These are phyloP conservation scores for Aureococcus anophagefferens DNA, from an alignment of 108 stramenopile species.

Conservation along the genomic window DNA sequence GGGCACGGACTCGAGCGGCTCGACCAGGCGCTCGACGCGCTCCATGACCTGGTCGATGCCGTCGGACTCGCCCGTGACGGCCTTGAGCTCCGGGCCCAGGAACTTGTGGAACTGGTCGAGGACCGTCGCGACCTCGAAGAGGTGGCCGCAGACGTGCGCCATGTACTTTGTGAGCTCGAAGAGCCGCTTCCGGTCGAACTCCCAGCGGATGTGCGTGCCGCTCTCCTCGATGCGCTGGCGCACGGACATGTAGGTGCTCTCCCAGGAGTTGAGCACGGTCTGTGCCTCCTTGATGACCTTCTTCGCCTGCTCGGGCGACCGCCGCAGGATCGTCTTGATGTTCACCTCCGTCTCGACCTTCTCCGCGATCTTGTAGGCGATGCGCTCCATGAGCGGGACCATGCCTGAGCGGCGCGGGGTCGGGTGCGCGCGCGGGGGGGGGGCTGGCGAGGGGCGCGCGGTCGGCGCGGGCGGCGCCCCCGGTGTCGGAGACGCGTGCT, in stretches of 20 bases:
- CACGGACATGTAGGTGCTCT: constrained; percentile 43
- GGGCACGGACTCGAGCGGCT: constrained; percentile 21
- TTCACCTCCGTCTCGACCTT: constrained; percentile 36
- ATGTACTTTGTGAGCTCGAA: constrained; percentile 58
- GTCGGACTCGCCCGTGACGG: constrained; percentile 48
- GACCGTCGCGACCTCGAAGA: constrained; percentile 38
- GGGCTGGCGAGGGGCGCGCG: no score
- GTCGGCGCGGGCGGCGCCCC: no score
- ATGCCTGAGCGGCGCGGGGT: no score
- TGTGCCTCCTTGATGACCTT: constrained; percentile 34
- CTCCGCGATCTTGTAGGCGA: constrained; percentile 33
- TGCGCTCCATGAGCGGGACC: constrained; percentile 31
- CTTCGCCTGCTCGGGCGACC: constrained; percentile 24
- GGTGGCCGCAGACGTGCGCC: constrained; percentile 43
- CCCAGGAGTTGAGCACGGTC: constrained; percentile 46
- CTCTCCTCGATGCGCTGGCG: constrained; percentile 47
- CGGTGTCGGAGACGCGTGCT: no score
- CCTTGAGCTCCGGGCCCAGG: constrained; percentile 53
- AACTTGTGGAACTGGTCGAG: constrained; percentile 56
- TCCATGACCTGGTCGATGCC: constrained; percentile 51
- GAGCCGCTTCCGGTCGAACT: constrained; percentile 49
- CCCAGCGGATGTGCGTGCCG: constrained; percentile 55
- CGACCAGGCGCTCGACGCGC: constrained; percentile 24
- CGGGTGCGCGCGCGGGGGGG: neutral
- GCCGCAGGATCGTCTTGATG: constrained; percentile 31